Evolutionary conservation across 2,329 filamentous ascomycete species (phyloP), one percentile per base, ranked within the genome.

Genomic region (Colletotrichum tofieldiae): DNA sequence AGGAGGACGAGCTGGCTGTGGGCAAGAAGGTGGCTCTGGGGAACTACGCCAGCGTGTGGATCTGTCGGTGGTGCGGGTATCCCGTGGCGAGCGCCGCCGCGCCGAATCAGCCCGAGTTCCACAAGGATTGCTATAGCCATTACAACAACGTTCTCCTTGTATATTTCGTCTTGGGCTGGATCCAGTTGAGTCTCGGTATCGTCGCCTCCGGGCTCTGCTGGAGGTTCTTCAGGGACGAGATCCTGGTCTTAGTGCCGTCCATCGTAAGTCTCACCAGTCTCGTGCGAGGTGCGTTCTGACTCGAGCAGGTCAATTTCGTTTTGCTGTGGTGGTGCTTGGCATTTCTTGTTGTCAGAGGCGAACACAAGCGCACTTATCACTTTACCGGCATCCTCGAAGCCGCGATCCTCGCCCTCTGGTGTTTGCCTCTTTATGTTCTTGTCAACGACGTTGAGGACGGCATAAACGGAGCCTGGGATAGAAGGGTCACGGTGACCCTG

Each of bases 11-110:
- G 8, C 80, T 82, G 9, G 76, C 77, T 23, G 78, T 84, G 5
- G 84, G 84, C 6, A 75, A 76, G n/a, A 78, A 76, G 74, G 79
- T 84, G n/a, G 75, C 75, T 0, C 78, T 86, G 52, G 84, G 78
- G 7, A 82, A 82, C 54, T 75, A 76, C 23, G 73, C 76, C 12
- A 75, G 73, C 5, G 79, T 81, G 37, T 85, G 80, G 78, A 78
- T 84, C 14, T 87, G 85, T 55, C 81, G 84, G 8, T 86, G 84
- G 80, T 86, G 85, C 75, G 84, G 85, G 0, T 81, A 77, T 70
- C 84, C 84, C 9, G 77, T 85, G 41, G 74, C 76, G 6, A 70
- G 72, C 5, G 76, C 76, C 35, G 71, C 76, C 14, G 79, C 79
- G 11, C 80, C 76, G 73, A 79, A 80, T 8, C 78, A 81, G 63